Evolutionary conservation across 306 rosid genomes (phyloP).

Genomic region (Lablab purpureus): DNA sequence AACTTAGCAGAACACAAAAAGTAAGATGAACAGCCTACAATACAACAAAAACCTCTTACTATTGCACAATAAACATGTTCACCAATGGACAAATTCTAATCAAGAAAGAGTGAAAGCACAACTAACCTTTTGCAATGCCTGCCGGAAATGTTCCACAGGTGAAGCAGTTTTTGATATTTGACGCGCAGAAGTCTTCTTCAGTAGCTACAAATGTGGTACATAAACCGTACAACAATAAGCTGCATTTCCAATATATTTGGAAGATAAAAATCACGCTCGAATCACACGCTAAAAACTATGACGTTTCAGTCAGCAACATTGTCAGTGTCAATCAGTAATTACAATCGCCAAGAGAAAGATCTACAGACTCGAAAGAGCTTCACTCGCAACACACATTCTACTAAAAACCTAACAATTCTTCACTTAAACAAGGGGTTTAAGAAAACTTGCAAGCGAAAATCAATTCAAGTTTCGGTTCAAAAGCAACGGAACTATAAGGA

Average conservation of each 20-base stretch:
- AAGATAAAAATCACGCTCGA: slow-evolving; percentile 46
- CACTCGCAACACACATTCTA: neutral
- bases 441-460: neutral
- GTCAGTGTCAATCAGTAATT: neutral
- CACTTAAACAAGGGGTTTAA: neutral
- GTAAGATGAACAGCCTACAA: slow-evolving; percentile 1
- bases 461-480: neutral
- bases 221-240: slow-evolving; percentile 73
- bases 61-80: slow-evolving; percentile 4
- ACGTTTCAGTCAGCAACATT: neutral
- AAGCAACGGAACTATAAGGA: neutral
- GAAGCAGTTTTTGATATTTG: slow-evolving; percentile 86
- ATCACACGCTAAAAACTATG: slow-evolving; percentile 26
- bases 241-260: slow-evolving; percentile 52
- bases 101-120: neutral
- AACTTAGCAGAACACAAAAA: slow-evolving; percentile 17
- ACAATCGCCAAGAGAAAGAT: neutral
- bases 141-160: slow-evolving; percentile 88
- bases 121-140: slow-evolving; percentile 79
- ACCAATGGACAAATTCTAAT: slow-evolving; percentile 23
- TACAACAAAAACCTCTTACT: slow-evolving; percentile 22
- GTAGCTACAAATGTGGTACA: slow-evolving; percentile 79
- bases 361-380: slow-evolving; percentile 20
- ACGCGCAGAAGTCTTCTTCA: slow-evolving; percentile 82
- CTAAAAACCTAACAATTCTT: neutral